These are phyloP conservation scores for Eruca vesicaria DNA, from an alignment of 441 rosid genomes.

Conservation along the genomic window DNA sequence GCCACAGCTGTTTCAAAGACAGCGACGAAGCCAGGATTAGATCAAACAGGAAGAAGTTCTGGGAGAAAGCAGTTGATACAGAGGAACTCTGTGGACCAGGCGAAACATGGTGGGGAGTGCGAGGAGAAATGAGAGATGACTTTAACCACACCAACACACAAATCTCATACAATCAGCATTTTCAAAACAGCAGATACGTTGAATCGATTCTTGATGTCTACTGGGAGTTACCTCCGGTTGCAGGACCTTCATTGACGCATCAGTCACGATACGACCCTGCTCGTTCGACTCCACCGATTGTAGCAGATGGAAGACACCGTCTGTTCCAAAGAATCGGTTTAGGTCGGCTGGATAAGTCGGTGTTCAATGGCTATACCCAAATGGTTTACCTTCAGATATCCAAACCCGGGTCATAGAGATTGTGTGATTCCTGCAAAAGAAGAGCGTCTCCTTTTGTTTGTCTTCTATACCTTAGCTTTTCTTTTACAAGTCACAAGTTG, in stretches of 20 bases:
- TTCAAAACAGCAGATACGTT: conserved; percentile 70
- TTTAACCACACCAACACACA: conserved; percentile 75
- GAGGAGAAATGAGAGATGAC: conserved; percentile 80
- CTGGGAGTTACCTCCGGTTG: conserved; percentile 95
- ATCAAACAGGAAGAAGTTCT: conserved; percentile 80
- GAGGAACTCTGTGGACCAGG: conserved; percentile 78
- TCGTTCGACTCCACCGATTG: conserved; percentile 66
- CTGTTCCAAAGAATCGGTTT: conserved; percentile 79
- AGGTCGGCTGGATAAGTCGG: conserved; percentile 64
- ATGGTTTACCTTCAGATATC: conserved; percentile 91
- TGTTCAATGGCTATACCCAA: conserved; percentile 95
- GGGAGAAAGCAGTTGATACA: conserved; percentile 91
- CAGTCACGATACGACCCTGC: conserved; percentile 92
- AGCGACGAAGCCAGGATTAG: conserved; percentile 92
- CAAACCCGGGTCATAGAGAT: conserved; percentile 46
- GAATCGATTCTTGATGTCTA: conserved; percentile 80
- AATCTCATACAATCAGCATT: conserved; percentile 70
- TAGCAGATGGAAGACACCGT: conserved; percentile 82
- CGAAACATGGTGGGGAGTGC: conserved; percentile 98
- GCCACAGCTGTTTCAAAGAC: conserved; percentile 91
- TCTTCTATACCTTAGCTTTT: conserved; percentile 24
- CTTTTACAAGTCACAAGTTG: neutral
- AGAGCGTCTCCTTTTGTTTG: conserved; percentile 32
- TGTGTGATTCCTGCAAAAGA: conserved; percentile 9
- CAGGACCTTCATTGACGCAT: conserved; percentile 94